Conservation (phyloP, 2,329 filamentous ascomycete species). For the Geosmithia putterillii region DNA sequence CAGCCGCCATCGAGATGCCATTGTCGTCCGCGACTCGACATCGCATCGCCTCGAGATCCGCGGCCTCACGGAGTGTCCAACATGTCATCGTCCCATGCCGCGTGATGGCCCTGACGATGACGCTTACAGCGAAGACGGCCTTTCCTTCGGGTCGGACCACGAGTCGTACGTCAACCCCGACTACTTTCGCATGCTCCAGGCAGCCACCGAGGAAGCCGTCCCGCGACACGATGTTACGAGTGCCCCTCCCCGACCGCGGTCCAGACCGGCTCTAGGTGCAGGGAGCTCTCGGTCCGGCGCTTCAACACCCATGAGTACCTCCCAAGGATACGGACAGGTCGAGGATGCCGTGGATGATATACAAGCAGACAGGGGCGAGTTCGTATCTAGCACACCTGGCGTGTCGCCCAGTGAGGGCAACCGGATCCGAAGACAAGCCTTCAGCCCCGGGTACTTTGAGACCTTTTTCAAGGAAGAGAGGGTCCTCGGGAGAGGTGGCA, state of each 20-base stretch:
- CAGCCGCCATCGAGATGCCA: constrained; percentile 83
- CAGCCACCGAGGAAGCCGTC: constrained; percentile 31
- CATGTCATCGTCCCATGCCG: constrained; percentile 65
- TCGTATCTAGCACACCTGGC: constrained; percentile 39
- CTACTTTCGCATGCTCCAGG: constrained; percentile 88
- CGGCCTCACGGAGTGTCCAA: constrained; percentile 71
- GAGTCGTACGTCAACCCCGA: constrained; percentile 76
- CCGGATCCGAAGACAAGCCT: constrained; percentile 74
- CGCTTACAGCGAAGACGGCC: constrained; percentile 25
- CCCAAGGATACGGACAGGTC: constrained; percentile 5
- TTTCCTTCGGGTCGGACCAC: constrained; percentile 21
- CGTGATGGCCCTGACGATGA: constrained; percentile 30
- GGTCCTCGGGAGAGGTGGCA: constrained; percentile 79
- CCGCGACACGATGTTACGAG: constrained; percentile 27
- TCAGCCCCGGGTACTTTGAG: constrained; percentile 86
- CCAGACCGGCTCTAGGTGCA: constrained; percentile 27
- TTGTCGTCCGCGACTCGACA: constrained; percentile 79
- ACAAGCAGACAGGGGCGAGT: constrained; percentile 26
- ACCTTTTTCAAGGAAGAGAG: constrained; percentile 85
- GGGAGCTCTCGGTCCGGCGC: neutral
- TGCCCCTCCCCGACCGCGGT: constrained; percentile 41
- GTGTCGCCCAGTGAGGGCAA: constrained; percentile 37
- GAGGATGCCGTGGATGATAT: neutral
- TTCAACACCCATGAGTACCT: neutral
- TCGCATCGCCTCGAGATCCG: constrained; percentile 80